These are phyloP conservation scores for Hymenoscyphus fraxineus DNA, from an alignment of 2,329 filamentous ascomycete genomes.

Conservation along the genomic window DNA sequence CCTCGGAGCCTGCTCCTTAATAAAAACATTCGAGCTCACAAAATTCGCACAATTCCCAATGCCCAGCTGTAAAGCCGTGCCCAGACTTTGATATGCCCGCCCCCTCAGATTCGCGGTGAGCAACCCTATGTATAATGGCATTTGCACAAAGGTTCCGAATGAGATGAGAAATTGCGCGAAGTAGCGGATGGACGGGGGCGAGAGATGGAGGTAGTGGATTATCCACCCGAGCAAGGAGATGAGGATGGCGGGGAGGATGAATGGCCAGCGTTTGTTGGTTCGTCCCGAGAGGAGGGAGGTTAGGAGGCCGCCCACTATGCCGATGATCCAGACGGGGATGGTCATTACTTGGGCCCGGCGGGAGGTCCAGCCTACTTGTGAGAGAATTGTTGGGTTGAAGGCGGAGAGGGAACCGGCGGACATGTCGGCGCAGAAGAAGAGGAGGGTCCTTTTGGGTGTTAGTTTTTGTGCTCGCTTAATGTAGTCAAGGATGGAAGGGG, in stretches of 20 bases:
- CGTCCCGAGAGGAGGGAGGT: slow-evolving; percentile 33
- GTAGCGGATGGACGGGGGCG: slow-evolving; percentile 32
- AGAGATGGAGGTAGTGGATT: slow-evolving; percentile 7
- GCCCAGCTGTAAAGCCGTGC: slow-evolving; percentile 40
- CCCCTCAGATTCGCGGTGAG: slow-evolving; percentile 41
- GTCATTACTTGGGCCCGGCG: slow-evolving; percentile 36
- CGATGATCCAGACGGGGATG: slow-evolving; percentile 37
- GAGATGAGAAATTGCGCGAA: slow-evolving; percentile 37
- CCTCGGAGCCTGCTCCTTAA: slow-evolving; percentile 37
- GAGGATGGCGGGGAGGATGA: slow-evolving; percentile 36
- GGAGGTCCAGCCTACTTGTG: slow-evolving; percentile 34
- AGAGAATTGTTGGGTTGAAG: slow-evolving; percentile 37
- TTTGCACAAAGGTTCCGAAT: slow-evolving; percentile 34
- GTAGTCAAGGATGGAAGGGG: background rate
- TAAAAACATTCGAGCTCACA: slow-evolving; percentile 41
- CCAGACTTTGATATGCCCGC: slow-evolving; percentile 40
- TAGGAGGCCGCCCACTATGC: slow-evolving; percentile 30
- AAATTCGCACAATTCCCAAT: slow-evolving; percentile 45
- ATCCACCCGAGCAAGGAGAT: slow-evolving; percentile 35
- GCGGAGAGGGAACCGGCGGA: slow-evolving; percentile 36
- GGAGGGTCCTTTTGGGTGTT: slow-evolving; percentile 9
- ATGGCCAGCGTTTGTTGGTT: slow-evolving; percentile 36
- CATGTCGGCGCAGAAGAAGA: slow-evolving; percentile 36
- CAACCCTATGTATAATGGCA: slow-evolving; percentile 36
- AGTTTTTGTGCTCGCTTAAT: background rate